Evolutionary conservation across 345 rosid species (phyloP), one percentile per base, ranked within the genome.

Genomic region (Aethionema arabicum): DNA sequence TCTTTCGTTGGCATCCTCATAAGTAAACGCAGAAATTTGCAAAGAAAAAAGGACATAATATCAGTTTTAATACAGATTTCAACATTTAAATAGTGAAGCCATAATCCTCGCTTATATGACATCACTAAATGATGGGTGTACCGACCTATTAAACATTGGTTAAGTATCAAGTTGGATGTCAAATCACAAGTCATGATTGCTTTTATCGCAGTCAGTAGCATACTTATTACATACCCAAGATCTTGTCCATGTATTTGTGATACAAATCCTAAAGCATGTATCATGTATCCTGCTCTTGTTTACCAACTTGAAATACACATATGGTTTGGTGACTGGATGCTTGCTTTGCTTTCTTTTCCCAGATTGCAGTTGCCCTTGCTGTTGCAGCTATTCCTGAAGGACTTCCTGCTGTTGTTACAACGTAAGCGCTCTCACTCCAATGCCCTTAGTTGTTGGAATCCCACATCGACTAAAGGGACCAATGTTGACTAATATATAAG

Each of bases 361-460:
- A 89, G 99, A 93, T 93, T 75, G 99, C 99, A 50, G 97, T 93
- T 77, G 99, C 99, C 71, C 97, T 93, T 74, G 99, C 99, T 63
- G 99, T 93, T 76, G 99, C 99, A 56, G 99, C 99, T 40, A 93
- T 93, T 69, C 97, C 99, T 37, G 99, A 93, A 84, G 99, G 97
- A 75, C 99, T 93, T 83, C 99, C 99, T 60, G 99, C 99, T 67
- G 99, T 93, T 75, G 99, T 93, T 62, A 90, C 99, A 31, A 93
- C 97, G 99, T 93, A 62, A 83, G 96, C 80, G 61, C 64, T 74
- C 69, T 32, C 56, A 56, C 48, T 69, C 8, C 48, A 30, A 8
- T 33, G 40, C 15, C 27, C 27, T 21, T 21, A 9, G n/a, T n/a
- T n/a, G n/a, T n/a, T n/a, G n/a, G n/a, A n/a, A n/a, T n/a, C n/a